These are phyloP conservation scores for Luffa aegyptiaca DNA, from an alignment of 306 rosid genomes.

Conservation along the genomic window DNA sequence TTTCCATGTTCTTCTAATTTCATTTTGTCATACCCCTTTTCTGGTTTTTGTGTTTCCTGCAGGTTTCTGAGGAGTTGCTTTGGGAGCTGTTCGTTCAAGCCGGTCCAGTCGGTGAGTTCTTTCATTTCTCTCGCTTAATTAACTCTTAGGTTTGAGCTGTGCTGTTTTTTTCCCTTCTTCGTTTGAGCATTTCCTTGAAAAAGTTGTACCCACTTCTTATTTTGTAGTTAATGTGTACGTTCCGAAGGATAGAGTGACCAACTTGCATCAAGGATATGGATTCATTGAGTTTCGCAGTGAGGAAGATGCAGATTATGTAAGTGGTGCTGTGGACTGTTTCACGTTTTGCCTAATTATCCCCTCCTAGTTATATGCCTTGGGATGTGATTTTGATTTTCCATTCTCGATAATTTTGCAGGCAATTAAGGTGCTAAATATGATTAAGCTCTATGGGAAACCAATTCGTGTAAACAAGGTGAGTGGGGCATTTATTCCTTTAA, in stretches of 20 bases:
- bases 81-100: conserved; percentile 64
- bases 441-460: conserved; percentile 91
- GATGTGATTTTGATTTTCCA: neutral
- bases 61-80: conserved; percentile 44
- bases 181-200: neutral
- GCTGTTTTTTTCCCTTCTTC: neutral
- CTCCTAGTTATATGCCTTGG: neutral
- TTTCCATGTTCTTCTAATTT: neutral
- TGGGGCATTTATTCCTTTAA: neutral
- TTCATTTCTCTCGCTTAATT: neutral
- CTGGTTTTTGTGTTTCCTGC: neutral
- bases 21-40: neutral
- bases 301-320: conserved; percentile 95
- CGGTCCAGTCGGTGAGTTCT: conserved; percentile 46
- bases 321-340: neutral
- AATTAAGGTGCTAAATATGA: conserved; percentile 94
- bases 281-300: conserved; percentile 90
- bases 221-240: conserved; percentile 87
- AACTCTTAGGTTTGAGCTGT: neutral
- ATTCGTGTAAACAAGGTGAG: conserved; percentile 90
- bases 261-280: conserved; percentile 94
- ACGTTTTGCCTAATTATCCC: neutral
- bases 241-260: conserved; percentile 92
- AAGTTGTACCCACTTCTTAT: neutral
- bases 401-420: conserved; percentile 40